Base-by-base conservation (phyloP, 2,329 filamentous ascomycete genomes). In the Trichoderma semiorbis region DNA sequence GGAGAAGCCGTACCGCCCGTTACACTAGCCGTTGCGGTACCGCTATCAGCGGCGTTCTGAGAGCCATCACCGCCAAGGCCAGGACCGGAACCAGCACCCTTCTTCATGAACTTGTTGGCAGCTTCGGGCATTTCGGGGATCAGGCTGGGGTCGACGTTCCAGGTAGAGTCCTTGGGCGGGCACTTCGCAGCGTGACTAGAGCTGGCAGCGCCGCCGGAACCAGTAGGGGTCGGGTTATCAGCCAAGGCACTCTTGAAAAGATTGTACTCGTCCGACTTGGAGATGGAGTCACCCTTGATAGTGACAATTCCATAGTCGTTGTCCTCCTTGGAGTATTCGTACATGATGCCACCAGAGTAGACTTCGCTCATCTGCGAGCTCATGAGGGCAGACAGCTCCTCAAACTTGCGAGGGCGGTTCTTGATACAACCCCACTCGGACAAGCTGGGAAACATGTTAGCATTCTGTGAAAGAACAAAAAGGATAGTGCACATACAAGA, bases 281-380 rank as follows among this genome's bases (percentile, higher is more conserved):
- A 84, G 72, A 92, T 87, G 5, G 81, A 83, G 79, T 81, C 77
- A 74, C 86, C 87, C 61, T 81, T 78, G 78, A 96, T 85, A 72
- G 88, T 83, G 79, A 95, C 94, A 72, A 97, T 91, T 75, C 95
- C 95, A 82, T 90, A 98, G 60, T 91, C 86, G 84, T 91, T 93
- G 73, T 87, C 86, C 82, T 97, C 94, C 78, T 92, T 84, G 11
- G 92, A 91, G 86, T 97, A 99, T 83, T 98, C 95, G 84, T 98
- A 99, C 81, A 98, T 93, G 50, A 99, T 89, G 81, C 96, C 96
- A 78, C 96, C 96, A 53, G 95, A 98, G 88, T 97, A 98, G 78
- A 98, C 94, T 21, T 82, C 77, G 8, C 92, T 94, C 95, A 98
- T 98, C 73, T 97, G 81, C 24, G 82, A 83, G 82, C 85, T 89